Conservation (phyloP, 139 green algal genomes). For the Chlamydomonas urium region DNA sequence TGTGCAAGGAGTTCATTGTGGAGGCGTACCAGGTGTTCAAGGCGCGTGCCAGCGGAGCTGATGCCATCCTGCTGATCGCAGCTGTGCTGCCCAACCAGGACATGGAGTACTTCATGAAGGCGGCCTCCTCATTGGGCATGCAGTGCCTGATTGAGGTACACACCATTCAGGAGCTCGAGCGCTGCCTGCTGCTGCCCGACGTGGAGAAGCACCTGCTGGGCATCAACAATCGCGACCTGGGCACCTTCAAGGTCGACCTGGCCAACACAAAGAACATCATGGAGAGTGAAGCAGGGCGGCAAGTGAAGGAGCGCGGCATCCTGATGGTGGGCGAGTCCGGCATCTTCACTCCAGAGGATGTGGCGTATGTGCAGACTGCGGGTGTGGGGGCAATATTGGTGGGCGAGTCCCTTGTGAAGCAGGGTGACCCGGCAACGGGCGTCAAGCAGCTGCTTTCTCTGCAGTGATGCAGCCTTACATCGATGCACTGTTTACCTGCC, state of each 20-base stretch:
- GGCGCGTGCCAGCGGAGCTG: constrained; percentile 70
- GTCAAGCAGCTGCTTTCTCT: constrained; percentile 72
- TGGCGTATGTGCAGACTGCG: constrained; percentile 73
- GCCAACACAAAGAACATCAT: constrained; percentile 21
- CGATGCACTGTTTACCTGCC: no score
- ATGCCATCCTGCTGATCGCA: constrained; percentile 96
- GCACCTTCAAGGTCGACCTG: constrained; percentile 79
- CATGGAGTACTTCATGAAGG: constrained; percentile 87
- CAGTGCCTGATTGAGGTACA: constrained; percentile 51
- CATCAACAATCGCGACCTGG: constrained; percentile 98
- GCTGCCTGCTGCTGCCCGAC: constrained; percentile 75
- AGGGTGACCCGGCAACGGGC: constrained; percentile 75
- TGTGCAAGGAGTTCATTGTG: constrained; percentile 99
- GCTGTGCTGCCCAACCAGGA: constrained; percentile 95
- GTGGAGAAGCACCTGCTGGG: constrained; percentile 85
- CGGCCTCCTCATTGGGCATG: constrained; percentile 64
- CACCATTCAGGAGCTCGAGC: constrained; percentile 84
- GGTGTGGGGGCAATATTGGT: constrained; percentile 79
- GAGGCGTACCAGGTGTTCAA: constrained; percentile 92
- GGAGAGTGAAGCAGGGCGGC: constrained; percentile 14
- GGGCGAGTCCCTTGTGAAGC: constrained; percentile 94
- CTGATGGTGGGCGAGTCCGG: constrained; percentile 92
- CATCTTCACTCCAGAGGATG: constrained; percentile 94
- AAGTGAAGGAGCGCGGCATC: constrained; percentile 70
- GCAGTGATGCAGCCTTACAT: no score